phyloP scores from a whole-genome alignment of 495 filamentous ascomycete species.

The Mycothermus thermophilus region DNA sequence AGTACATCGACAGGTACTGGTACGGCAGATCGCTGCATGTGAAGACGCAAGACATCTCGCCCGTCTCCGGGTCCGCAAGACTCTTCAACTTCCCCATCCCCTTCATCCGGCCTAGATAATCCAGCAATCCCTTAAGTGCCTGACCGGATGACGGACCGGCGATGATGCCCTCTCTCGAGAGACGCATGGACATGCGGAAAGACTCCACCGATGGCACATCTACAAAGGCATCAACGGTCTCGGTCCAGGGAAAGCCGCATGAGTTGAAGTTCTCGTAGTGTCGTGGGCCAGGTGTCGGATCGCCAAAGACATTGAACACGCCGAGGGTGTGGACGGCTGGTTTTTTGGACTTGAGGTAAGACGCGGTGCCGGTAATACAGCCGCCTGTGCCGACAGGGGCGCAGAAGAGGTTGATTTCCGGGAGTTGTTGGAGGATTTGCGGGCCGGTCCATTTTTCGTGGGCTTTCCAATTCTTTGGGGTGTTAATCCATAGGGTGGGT shows the following conservation, averaged over 20 bases:
- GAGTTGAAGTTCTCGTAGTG: constrained; percentile 38
- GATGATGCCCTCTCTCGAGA: constrained; percentile 45
- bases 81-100: constrained; percentile 27
- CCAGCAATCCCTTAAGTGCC: constrained; percentile 40
- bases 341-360: constrained; percentile 39
- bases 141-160: constrained; percentile 48
- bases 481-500: neutral
- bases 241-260: constrained; percentile 44
- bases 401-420: constrained; percentile 44
- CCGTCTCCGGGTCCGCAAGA: constrained; percentile 29
- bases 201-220: constrained; percentile 41
- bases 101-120: constrained; percentile 38
- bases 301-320: constrained; percentile 42
- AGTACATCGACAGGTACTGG: constrained; percentile 48
- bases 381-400: constrained; percentile 42
- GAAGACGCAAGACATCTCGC: constrained; percentile 43
- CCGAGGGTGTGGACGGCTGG: constrained; percentile 32
- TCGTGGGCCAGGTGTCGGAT: constrained; percentile 44
- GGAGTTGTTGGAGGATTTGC: constrained; percentile 43
- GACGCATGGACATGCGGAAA: constrained; percentile 37
- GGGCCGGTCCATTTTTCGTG: constrained; percentile 47
- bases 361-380: constrained; percentile 39
- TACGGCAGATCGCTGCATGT: constrained; percentile 50
- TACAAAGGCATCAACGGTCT: constrained; percentile 38
- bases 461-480: constrained; percentile 38